Conservation (phyloP, 169 alveolate species). For the Plasmodium gallinaceum region DNA sequence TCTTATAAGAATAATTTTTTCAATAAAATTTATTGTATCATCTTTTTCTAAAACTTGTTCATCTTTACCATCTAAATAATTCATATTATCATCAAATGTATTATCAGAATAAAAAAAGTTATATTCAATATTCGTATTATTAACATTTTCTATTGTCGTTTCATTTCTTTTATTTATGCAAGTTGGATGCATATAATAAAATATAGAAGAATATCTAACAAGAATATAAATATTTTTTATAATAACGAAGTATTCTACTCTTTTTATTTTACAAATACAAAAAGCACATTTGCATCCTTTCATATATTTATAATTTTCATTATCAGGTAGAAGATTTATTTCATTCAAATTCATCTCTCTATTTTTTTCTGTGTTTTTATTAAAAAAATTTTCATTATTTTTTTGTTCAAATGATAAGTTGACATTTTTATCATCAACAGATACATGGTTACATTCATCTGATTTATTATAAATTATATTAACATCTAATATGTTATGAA, state of each 20-base stretch:
- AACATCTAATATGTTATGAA: conserved; percentile 48
- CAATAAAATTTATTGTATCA: conserved; percentile 24
- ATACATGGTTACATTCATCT: conserved; percentile 35
- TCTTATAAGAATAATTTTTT: conserved; percentile 57
- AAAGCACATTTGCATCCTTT: conserved; percentile 57
- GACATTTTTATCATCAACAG: not conserved
- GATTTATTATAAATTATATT: conserved; percentile 35
- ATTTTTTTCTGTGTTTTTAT: not conserved
- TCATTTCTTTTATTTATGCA: not conserved
- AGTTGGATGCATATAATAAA: conserved; percentile 71
- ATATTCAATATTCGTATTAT: not conserved
- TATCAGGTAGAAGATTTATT: conserved; percentile 14
- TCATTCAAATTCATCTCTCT: conserved; percentile 1
- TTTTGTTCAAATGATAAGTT: not conserved
- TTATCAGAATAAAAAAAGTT: not conserved
- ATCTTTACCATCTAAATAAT: not conserved
- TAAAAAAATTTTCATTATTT: not conserved
- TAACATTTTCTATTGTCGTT: not conserved
- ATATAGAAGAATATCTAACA: conserved; percentile 54
- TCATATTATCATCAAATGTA: not conserved
- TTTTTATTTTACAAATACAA: conserved; percentile 55
- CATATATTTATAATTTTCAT: conserved; percentile 49
- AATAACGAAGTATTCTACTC: conserved; percentile 69
- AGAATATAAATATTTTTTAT: conserved; percentile 47
- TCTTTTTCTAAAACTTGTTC: not conserved